Evolutionary conservation across 2,329 filamentous ascomycete genomes (phyloP).

Genomic region (Madurella fahalii): DNA sequence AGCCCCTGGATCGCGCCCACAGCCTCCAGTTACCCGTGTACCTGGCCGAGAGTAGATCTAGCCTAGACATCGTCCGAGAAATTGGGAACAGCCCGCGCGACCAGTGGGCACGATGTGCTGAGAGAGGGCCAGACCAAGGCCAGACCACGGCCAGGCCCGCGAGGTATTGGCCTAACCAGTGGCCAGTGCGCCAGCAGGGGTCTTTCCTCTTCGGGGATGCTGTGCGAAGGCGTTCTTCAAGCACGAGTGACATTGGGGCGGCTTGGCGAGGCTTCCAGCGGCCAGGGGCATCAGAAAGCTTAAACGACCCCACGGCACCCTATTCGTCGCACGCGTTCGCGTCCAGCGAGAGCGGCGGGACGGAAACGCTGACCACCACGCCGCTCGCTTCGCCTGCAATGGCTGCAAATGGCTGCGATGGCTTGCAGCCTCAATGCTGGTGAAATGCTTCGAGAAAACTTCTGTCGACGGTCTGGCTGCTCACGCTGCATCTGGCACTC

Average conservation of each 20-base stretch:
- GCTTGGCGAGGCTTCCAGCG: slow-evolving; percentile 21
- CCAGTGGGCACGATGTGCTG: background rate
- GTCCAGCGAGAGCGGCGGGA: slow-evolving; percentile 3
- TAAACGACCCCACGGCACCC: slow-evolving; percentile 10
- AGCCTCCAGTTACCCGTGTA: slow-evolving; percentile 18
- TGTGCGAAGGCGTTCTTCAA: slow-evolving; percentile 23
- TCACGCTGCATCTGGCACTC: background rate
- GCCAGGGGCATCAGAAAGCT: slow-evolving; percentile 15
- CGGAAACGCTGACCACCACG: background rate
- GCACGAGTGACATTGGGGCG: slow-evolving; percentile 4
- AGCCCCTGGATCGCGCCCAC: slow-evolving; percentile 17
- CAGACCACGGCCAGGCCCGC: background rate
- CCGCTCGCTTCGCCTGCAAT: background rate
- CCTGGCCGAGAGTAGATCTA: background rate
- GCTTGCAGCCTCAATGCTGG: background rate
- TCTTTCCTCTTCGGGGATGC: slow-evolving; percentile 26
- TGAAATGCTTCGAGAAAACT: slow-evolving; percentile 11
- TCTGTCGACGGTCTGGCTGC: slow-evolving; percentile 4
- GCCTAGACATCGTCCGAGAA: background rate
- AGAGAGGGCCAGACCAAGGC: background rate
- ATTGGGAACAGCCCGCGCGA: background rate
- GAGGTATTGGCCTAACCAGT: slow-evolving; percentile 15
- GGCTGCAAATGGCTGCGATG: slow-evolving; percentile 1
- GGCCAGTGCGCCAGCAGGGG: slow-evolving; percentile 14
- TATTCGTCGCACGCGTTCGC: slow-evolving; percentile 9